Base-by-base conservation (phyloP, 306 rosid species). In the Corylus avellana region DNA sequence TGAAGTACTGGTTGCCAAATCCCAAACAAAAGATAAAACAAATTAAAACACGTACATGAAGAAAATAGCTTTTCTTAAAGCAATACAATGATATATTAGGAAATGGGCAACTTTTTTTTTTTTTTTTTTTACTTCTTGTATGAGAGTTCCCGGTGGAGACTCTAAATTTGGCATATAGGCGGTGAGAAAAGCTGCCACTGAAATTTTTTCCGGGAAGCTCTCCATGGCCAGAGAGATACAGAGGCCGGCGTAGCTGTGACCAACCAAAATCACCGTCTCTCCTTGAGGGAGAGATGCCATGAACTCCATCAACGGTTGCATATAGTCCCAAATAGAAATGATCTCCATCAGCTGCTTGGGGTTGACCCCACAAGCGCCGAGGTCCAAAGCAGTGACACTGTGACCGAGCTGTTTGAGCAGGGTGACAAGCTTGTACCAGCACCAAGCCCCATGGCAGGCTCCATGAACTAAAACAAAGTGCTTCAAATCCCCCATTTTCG, bases 381-480 rank as follows among this genome's bases (percentile, higher is more conserved):
- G 75, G 56, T 89, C 93, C 59, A 85, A 8, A 7, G 89, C 76
- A 0, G 89, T 87, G 67, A 53, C 89, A 5, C 79, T 76, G 55
- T 87, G 91, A 9, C 91, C 85, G 0, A 18, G 29, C 4, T 78
- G 35, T 59, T 72, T 78, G 58, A 89, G 79, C 16, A 75, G 70
- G 51, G 79, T 37, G 13, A 76, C 69, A 5, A 89, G 84, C 78
- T 85, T 89, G 76, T 83, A 85, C 91, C 91, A 89, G 12, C 89
- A 81, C 93, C 93, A 89, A 27, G 91, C 87, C 29, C 91, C 93
- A 51, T 85, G 85, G 73, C 89, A 49, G 11, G 22, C 68, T 8
- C 93, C 93, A 73, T 89, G 93, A 70, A 89, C 75, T 42, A 89
- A 42, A 49, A 89, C 90, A 10, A 85, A 87, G 83, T 89, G 90